Base-by-base conservation (phyloP, 441 rosid genomes). In the Capsella rubella region DNA sequence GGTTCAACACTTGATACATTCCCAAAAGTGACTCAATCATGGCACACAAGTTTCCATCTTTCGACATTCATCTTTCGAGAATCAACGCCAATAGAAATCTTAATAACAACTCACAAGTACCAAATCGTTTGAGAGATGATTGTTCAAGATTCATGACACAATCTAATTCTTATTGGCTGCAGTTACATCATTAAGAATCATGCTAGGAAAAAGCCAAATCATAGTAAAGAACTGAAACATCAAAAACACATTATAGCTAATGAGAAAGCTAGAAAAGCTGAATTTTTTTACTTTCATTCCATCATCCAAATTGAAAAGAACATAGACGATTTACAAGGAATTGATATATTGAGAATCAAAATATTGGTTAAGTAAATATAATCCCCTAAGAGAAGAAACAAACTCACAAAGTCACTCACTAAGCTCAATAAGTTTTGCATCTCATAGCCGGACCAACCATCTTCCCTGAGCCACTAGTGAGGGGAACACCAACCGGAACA, bases 391-490 rank as follows among this genome's bases (percentile, higher is more conserved):
- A 51, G 8, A 52, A 27, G 3, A 27, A 51, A 12, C 2, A 34
- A 34, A 34, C 8, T 34, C 37, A 15, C 52, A 45, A 45, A 45
- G 8, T 45, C 50, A 50, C 57, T 54, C 34, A 53, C 32, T 18
- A 37, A 25, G 31, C 12, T 53, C 76, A 89, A 77, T 47, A 53
- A 61, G 86, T 79, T 49, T 34, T 57, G 79, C 98, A 93, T 15
- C 66, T 77, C 79, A 53, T 75, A 11, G 77, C 14, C 5, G 82
- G 83, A 32, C 87, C 87, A 4, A 71, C 60, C 78, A 89, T 77
- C 81, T 82, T 87, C 80, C 91, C 96, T 0, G 90, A 81, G 14
- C 75, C 78, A 35, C 81, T 72, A 70, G n/a, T 75, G 21, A 63
- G 69, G 2, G 88, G 47, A 47, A 85, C 29, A 25, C 69, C 75